Conservation (phyloP, 768 basidiomycete species). For the Termitomyces sp. region DNA sequence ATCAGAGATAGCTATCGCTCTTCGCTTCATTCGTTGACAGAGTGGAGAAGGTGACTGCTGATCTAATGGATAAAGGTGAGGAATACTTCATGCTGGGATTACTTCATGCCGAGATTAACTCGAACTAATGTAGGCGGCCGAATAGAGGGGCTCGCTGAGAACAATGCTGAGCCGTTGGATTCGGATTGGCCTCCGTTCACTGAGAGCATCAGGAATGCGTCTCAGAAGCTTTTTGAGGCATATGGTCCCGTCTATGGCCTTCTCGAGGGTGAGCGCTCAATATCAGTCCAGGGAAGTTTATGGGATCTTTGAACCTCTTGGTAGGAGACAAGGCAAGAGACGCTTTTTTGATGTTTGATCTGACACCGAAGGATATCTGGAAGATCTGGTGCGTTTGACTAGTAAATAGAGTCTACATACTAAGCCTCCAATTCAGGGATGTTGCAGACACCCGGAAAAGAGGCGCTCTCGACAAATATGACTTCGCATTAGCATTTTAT, state of each 20-base stretch:
- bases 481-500: conserved; percentile 72
- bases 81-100: conserved; percentile 5
- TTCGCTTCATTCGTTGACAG: conserved; percentile 66
- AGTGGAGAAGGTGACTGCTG: conserved; percentile 40
- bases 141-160: conserved; percentile 26
- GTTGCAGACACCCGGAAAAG: conserved; percentile 58
- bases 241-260: conserved; percentile 51
- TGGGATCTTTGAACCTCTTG: neutral
- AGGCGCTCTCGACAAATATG: conserved; percentile 58
- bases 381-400: conserved; percentile 50
- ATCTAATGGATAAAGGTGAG: conserved; percentile 45
- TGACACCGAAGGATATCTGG: conserved; percentile 56
- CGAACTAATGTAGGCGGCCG: conserved; percentile 41
- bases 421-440: conserved; percentile 36
- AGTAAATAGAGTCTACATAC: neutral
- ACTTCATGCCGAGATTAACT: neutral
- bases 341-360: conserved; percentile 59
- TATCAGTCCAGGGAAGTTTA: neutral
- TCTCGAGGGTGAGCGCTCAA: conserved; percentile 41
- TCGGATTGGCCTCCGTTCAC: conserved; percentile 41
- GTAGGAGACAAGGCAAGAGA: conserved; percentile 58
- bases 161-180: neutral
- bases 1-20: conserved; percentile 50
- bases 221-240: conserved; percentile 48
- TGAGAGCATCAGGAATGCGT: conserved; percentile 51